These are phyloP conservation scores for Albizia julibrissin DNA, from an alignment of 306 rosid species.

Conservation along the genomic window DNA sequence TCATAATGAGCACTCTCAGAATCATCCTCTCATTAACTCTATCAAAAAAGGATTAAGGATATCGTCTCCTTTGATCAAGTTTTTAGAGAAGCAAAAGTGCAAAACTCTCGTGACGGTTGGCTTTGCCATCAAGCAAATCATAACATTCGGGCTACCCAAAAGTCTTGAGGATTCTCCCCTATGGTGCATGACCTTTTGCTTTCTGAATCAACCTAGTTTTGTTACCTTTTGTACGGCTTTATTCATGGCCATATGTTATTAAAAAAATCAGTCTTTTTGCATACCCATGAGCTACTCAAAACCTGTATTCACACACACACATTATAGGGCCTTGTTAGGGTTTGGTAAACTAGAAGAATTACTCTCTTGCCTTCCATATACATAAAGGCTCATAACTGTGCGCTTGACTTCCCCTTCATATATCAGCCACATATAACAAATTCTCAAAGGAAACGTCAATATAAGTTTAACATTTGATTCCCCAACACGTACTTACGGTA, in stretches of 20 bases:
- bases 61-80: too few species aligned
- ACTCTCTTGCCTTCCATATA: not conserved
- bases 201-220: not conserved
- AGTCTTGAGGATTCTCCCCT: not conserved
- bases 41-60: too few species aligned
- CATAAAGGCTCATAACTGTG: not conserved
- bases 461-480: not conserved
- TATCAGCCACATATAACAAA: not conserved
- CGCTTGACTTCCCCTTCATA: not conserved
- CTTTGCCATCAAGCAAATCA: not conserved
- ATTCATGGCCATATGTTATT: not conserved
- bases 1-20: too few species aligned
- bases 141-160: too few species aligned
- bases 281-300: not conserved
- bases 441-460: too few species aligned
- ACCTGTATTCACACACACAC: not conserved
- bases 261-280: not conserved
- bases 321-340: not conserved
- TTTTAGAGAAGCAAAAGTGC: too few species aligned
- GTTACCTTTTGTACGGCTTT: not conserved
- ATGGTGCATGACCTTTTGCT: not conserved
- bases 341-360: not conserved
- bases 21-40: too few species aligned
- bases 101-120: not conserved
- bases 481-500: too few species aligned